phyloP scores from a whole-genome alignment of 208 protist species.

The Trypanosoma brucei region DNA sequence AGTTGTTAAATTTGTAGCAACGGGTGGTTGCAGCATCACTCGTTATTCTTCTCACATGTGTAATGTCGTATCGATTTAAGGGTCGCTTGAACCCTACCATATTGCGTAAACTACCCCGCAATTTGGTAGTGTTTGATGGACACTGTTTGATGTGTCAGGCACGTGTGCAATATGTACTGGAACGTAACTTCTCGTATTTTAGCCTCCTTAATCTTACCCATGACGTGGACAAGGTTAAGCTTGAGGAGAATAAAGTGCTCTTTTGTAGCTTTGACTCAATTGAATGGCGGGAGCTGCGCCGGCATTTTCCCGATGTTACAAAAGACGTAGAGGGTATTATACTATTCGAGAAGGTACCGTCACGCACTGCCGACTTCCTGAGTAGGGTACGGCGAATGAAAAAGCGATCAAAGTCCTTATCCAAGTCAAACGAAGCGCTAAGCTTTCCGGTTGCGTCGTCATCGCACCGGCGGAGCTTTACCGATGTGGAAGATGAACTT shows the following conservation, averaged over 20 bases:
- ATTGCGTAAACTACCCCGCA: constrained; percentile 62
- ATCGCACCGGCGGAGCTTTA: constrained; percentile 6
- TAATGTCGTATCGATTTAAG: constrained; percentile 33
- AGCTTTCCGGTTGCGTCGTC: not conserved
- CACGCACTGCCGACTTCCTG: constrained; percentile 40
- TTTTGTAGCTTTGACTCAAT: constrained; percentile 57
- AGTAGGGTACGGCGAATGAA: constrained; percentile 1
- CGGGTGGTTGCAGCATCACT: no score
- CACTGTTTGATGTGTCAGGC: constrained; percentile 74
- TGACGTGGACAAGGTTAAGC: constrained; percentile 18
- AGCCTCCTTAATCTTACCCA: constrained; percentile 33
- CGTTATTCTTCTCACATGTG: not conserved
- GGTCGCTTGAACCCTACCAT: constrained; percentile 35
- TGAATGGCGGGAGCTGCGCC: constrained; percentile 46
- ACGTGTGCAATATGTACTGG: constrained; percentile 62
- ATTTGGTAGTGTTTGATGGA: constrained; percentile 77
- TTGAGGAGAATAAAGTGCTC: constrained; percentile 59
- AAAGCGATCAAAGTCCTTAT: not conserved
- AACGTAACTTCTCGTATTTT: constrained; percentile 86
- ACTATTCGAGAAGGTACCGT: constrained; percentile 70
- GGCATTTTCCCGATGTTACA: constrained; percentile 26
- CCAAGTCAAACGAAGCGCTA: not conserved
- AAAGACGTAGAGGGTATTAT: constrained; percentile 49
- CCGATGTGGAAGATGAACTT: constrained; percentile 19
- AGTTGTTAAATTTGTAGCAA: no score